Conservation (phyloP, 345 rosid genomes). For the Nasturtium officinale region DNA sequence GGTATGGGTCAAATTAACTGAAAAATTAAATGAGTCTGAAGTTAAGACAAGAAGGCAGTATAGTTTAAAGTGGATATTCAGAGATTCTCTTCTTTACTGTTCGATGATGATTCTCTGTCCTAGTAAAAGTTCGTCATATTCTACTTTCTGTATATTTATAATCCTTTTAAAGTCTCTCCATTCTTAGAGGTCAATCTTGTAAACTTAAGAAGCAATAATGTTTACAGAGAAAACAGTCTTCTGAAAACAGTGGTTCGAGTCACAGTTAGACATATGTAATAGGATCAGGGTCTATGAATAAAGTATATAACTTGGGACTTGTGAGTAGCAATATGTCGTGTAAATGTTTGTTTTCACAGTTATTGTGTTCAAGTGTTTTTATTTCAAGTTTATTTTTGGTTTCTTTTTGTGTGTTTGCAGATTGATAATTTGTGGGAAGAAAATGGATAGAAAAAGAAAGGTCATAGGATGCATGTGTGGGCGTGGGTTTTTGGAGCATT, state of each 20-base stretch:
- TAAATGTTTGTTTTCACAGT: conserved; percentile 15
- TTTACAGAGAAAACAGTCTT: not conserved
- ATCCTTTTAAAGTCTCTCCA: not conserved
- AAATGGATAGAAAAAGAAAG: conserved; percentile 41
- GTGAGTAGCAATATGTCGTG: not conserved
- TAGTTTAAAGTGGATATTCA: conserved; percentile 52
- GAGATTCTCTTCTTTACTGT: conserved; percentile 51
- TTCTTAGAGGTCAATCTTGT: conserved; percentile 1
- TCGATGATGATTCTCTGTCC: conserved; percentile 40
- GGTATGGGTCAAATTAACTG: conserved; percentile 67
- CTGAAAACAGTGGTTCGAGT: not conserved
- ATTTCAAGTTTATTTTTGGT: not conserved
- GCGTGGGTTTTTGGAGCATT: conserved; percentile 43
- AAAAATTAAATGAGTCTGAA: conserved; percentile 35
- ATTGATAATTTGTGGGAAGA: conserved; percentile 26
- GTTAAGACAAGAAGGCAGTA: conserved; percentile 55
- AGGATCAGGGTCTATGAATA: not conserved
- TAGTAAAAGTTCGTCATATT: conserved; percentile 34
- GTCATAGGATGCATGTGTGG: conserved; percentile 48
- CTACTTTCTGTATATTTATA: conserved; percentile 15
- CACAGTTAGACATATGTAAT: not conserved
- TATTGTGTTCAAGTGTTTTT: conserved; percentile 13
- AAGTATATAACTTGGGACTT: not conserved
- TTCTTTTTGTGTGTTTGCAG: not conserved
- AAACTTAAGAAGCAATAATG: conserved; percentile 20